Evolutionary conservation across 164 flowering plant species (phyloP), one percentile per base, ranked within the genome.

Genomic region (Nelumbo lutea): DNA sequence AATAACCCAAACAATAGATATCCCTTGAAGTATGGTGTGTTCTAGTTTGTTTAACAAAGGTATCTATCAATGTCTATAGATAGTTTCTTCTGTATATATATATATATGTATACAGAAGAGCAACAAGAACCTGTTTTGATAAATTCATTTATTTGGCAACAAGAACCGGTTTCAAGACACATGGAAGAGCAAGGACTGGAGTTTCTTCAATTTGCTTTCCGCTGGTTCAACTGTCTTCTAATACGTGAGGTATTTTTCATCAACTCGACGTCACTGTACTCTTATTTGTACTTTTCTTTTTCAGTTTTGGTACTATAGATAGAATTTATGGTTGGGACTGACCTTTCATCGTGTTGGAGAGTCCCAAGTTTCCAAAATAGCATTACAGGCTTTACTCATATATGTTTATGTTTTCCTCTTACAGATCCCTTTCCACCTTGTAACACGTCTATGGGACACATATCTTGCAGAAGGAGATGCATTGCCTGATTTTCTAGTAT

Each of bases 381-480:
- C n/a, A 1, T 10, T 13, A 51, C n/a, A 41, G 48, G 42, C 9
- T 48, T 13, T 8, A 70, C 60, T 27, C 27, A 27, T 27, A 27
- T 42, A 57, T 53, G 45, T 1, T 38, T 27, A 59, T 40, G 14
- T 15, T 14, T 59, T 27, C 14, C 27, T 62, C 59, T 57, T 39
- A 15, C 51, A 85, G 99, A 89, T 89, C 42, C 99, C 99, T 61
- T 96, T 96, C 82, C 79, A 85, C 82, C 89, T 96, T 52, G 95
- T 96, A 27, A 89, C 93, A 2, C 97, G 99, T 14, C 79, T 96
- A 48, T 96, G 99, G 99, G 99, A 96, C 85, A 96, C 98, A 39
- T 96, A 96, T 76, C 96, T 96, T 73, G 98, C 99, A 1, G 99
- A 96, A 85, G 99, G 99, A 72, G 99, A 93, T 82, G 96, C 97